Base-by-base conservation (phyloP, 495 filamentous ascomycete species). In the Lasiosphaeriaceae sp. region DNA sequence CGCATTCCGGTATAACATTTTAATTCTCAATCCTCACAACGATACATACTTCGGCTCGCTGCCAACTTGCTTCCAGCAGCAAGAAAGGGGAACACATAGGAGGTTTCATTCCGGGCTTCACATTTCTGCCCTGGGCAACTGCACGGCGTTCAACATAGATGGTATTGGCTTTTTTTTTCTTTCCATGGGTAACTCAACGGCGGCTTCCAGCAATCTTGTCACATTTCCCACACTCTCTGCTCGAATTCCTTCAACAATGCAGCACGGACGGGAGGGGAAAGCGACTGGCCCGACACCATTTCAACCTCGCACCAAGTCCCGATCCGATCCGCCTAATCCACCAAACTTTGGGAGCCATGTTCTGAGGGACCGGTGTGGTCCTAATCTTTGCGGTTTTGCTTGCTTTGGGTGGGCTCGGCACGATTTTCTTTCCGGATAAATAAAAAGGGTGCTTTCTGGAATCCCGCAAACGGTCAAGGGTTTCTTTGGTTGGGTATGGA, bases 51-150 rank as follows among this genome's bases (percentile, higher is more conserved):
- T 63, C 53, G 72, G 69, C 72, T 74, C 72, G 63, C 55, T 54
- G 70, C 68, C 67, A 31, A 69, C 64, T 71, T 66, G 66, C 61
- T 73, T 72, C 66, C 69, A 68, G 60, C 49, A 70, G 68, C 68
- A 67, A 70, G 67, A 52, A 43, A 54, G n/a, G 8, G 41, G 24
- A 39, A 58, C 51, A 54, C 54, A 45, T 41, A 44, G 59, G 56
- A 51, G 55, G 63, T 50, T 49, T 63, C 65, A 54, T 62, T 69
- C 52, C 51, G 48, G 52, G 50, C 34, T 21, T 45, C 56, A 49
- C 60, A 59, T 63, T 43, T 12, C 52, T 64, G 62, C 62, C 54
- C 58, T 68, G 35, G 53, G 39, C 51, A 56, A 44, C 52, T 63
- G 59, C 56, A 61, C 59, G 70, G 73, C 69, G 71, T 72, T 73